Base-by-base conservation (phyloP, 2,329 filamentous ascomycete species). In the Penicillium sp. region DNA sequence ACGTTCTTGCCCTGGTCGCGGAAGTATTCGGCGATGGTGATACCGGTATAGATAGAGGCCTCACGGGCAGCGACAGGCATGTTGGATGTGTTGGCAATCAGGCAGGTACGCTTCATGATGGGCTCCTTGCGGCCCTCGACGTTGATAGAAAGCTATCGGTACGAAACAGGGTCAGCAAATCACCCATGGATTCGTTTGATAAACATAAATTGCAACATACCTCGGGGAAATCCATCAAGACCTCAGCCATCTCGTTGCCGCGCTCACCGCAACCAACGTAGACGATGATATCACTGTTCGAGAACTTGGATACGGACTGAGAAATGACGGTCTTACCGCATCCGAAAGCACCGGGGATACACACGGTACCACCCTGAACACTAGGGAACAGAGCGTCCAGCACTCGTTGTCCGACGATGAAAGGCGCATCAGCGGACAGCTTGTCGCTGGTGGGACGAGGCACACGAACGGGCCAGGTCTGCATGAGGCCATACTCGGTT, bases 271-370 rank as follows among this genome's bases (percentile, higher is more conserved):
- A 88, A 56, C 94, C 94, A 56, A 99, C 94, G 74, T 99, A 99
- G 67, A 99, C 90, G 66, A 99, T 99, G 70, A 97, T 91, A 75
- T 99, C 94, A 75, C 90, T 94, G 87, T 99, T 99, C 71, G 94
- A 99, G 82, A 99, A 99, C 80, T 99, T 99, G 77, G 94, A 99
- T 61, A 99, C 89, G 57, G 91, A 96, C 80, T 99, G 94, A 70
- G 88, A 92, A 78, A 99, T 99, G 80, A 99, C 94, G 69, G 94
- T 99, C 87, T 99, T 99, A 72, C 94, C 94, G 71, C 94, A 99
- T 63, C 94, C 94, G 74, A 99, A 99, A 77, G 94, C 94, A 73
- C 94, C 94, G 23, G 94, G 94, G 71, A 99, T 99, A 72, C 93
- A 96, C 63, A 97, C 92, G 40, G 94, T 99, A 73, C 94, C 94